These are phyloP conservation scores for Aureobasidium mangrovei DNA, from an alignment of 2,329 filamentous ascomycete species.

Conservation along the genomic window DNA sequence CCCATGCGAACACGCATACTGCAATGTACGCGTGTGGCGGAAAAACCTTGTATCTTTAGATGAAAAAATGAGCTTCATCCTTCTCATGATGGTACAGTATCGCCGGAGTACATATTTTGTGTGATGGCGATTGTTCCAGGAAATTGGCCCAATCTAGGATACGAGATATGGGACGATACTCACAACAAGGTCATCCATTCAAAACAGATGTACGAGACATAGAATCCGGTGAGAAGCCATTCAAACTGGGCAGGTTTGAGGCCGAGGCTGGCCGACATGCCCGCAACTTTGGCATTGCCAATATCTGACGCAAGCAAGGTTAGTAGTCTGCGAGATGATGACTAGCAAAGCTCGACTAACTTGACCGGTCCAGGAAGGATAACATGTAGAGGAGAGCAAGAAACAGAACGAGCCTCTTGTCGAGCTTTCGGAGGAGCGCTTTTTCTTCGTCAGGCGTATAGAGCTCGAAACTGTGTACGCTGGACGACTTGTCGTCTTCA, in stretches of 20 bases:
- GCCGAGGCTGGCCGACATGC: conserved; percentile 44
- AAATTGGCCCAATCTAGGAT: neutral
- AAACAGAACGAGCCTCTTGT: conserved; percentile 68
- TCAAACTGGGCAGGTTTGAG: conserved; percentile 50
- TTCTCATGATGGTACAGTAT: too few relatives aligned
- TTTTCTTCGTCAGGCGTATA: conserved; percentile 63
- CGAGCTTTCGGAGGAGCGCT: conserved; percentile 61
- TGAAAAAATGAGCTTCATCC: too few relatives aligned
- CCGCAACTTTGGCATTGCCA: conserved; percentile 55
- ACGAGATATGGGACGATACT: conserved; percentile 10
- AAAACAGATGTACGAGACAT: conserved; percentile 55
- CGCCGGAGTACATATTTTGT: too few relatives aligned
- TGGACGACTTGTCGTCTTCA: neutral
- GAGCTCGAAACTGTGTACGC: conserved; percentile 26
- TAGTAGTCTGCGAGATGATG: neutral
- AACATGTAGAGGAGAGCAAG: conserved; percentile 76
- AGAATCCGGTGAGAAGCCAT: conserved; percentile 55
- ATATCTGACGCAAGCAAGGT: conserved; percentile 14
- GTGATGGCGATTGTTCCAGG: too few relatives aligned
- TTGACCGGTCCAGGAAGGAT: conserved; percentile 77
- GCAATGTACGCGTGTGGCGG: conserved; percentile 54
- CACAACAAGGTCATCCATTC: conserved; percentile 58
- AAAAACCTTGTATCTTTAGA: conserved; percentile 44
- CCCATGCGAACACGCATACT: conserved; percentile 66
- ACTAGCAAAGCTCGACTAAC: conserved; percentile 37